Percentiles rank a stretch among this genome's conserved stretches.
Conservation (phyloP, 2,329 filamentous ascomycete genomes). For the Cladobotryum mycophilum region DNA sequence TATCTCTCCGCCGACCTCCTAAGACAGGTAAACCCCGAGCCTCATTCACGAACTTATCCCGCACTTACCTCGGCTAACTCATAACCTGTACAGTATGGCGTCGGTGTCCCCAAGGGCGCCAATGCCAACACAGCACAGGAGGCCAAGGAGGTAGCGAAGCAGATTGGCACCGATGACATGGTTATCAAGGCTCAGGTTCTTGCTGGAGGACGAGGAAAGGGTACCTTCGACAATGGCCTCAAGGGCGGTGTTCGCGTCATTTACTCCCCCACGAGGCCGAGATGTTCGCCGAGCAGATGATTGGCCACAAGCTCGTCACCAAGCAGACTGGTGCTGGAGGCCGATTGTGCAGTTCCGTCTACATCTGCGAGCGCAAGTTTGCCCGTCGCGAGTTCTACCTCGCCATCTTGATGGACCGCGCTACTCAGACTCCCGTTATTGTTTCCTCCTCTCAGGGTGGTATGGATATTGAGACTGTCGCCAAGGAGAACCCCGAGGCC, state of each 20-base stretch:
- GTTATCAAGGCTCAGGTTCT: constrained; percentile 99
- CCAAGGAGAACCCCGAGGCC: constrained; percentile 94
- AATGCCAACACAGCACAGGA: constrained; percentile 79
- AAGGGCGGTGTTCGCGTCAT: constrained; percentile 98
- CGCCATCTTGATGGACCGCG: constrained; percentile 96
- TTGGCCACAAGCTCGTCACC: constrained; percentile 98
- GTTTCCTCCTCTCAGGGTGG: constrained; percentile 97
- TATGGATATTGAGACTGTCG: constrained; percentile 98
- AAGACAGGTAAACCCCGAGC: constrained; percentile 49
- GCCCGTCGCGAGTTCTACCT: constrained; percentile 98
- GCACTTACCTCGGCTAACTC: constrained; percentile 12
- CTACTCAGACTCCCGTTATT: constrained; percentile 84
- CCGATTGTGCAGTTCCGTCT: constrained; percentile 93
- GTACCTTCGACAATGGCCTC: constrained; percentile 94
- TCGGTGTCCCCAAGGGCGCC: constrained; percentile 84
- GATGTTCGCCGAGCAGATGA: constrained; percentile 99
- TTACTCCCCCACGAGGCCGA: constrained; percentile 93
- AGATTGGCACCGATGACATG: constrained; percentile 91
- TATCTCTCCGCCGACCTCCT: constrained; percentile 93
- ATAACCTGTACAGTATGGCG: constrained; percentile 64
- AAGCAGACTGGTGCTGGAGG: constrained; percentile 96
- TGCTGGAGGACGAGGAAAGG: constrained; percentile 95
- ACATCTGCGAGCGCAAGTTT: constrained; percentile 99
- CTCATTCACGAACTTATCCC: constrained; percentile 3
- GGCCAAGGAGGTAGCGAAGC: constrained; percentile 85